phyloP scores from a whole-genome alignment of 2,329 filamentous ascomycete genomes.

The Sporothrix globosa region DNA sequence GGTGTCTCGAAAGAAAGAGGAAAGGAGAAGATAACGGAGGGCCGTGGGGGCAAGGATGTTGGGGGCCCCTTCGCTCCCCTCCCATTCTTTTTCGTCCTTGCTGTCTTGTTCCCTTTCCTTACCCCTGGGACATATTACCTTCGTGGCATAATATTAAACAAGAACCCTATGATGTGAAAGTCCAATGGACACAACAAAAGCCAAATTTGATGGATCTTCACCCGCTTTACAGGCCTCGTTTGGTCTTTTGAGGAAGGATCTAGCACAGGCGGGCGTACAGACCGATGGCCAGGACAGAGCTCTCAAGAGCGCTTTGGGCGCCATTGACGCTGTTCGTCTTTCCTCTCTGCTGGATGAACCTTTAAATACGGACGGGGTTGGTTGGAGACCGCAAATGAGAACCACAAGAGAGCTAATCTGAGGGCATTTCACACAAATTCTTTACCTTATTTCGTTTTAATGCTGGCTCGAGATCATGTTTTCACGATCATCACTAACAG shows the following conservation, averaged over 20 bases:
- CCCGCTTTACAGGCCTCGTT: background rate
- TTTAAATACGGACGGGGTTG: background rate
- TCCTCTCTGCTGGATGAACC: background rate
- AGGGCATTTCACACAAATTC: conserved; percentile 35
- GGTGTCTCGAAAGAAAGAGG: background rate
- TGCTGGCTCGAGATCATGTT: background rate
- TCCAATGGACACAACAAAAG: conserved; percentile 32
- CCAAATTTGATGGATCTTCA: conserved; percentile 35
- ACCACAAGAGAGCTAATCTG: conserved; percentile 37
- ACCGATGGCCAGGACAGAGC: conserved; percentile 15
- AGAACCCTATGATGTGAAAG: conserved; percentile 34
- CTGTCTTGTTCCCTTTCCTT: background rate
- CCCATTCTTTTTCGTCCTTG: background rate
- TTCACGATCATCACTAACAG: background rate
- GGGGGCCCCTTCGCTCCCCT: background rate
- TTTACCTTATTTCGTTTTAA: background rate
- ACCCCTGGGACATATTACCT: background rate
- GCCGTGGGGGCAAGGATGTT: background rate
- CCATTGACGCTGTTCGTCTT: conserved; percentile 14
- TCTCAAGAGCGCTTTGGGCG: background rate
- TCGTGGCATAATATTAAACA: background rate
- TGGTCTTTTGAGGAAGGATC: background rate
- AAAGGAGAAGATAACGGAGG: background rate
- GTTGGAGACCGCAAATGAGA: conserved; percentile 30
- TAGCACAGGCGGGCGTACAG: background rate